These are phyloP conservation scores for Phoenix dactylifera DNA, from an alignment of 176 grass and related monocot genomes.

Conservation along the genomic window DNA sequence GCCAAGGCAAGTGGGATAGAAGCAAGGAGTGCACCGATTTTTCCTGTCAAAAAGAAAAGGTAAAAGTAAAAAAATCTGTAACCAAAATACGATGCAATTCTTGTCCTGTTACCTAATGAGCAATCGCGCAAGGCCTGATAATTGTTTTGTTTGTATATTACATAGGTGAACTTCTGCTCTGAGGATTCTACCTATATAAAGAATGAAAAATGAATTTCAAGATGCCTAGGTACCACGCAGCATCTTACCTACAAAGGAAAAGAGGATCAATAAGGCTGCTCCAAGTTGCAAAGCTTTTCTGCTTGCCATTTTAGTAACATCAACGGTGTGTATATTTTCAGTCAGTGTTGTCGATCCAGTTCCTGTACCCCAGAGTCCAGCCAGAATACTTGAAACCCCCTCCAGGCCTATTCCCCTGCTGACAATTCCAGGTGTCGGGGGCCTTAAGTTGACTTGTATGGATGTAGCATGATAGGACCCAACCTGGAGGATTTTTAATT, in stretches of 20 bases:
- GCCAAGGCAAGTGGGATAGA: slow-evolving; percentile 77
- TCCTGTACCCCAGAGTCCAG: slow-evolving; percentile 91
- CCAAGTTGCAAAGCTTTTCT: slow-evolving; percentile 81
- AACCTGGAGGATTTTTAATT: slow-evolving; percentile 38
- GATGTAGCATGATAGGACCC: slow-evolving; percentile 82
- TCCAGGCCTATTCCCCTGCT: slow-evolving; percentile 95
- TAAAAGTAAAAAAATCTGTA: neutral
- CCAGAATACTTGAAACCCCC: slow-evolving; percentile 77
- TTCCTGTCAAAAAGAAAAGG: slow-evolving; percentile 37
- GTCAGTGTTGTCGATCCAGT: slow-evolving; percentile 77
- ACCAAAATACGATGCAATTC: too few species aligned
- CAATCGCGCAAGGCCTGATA: too few species aligned
- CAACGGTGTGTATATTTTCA: slow-evolving; percentile 90
- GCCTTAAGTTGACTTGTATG: slow-evolving; percentile 75
- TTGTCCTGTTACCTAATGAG: too few species aligned
- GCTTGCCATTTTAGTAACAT: slow-evolving; percentile 70
- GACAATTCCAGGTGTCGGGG: slow-evolving; percentile 84
- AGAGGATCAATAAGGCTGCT: slow-evolving; percentile 53
- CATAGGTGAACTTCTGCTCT: too few species aligned
- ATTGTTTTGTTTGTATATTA: too few species aligned
- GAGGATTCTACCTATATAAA: neutral
- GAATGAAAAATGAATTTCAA: neutral
- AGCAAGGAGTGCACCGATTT: slow-evolving; percentile 93
- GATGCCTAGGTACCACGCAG: neutral
- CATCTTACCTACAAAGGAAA: slow-evolving; percentile 74